A percentile compares a stretch with the other conserved stretches of the same genome.
phyloP scores from a whole-genome alignment of 768 basidiomycete genomes.

The Punctularia strigosozonata region DNA sequence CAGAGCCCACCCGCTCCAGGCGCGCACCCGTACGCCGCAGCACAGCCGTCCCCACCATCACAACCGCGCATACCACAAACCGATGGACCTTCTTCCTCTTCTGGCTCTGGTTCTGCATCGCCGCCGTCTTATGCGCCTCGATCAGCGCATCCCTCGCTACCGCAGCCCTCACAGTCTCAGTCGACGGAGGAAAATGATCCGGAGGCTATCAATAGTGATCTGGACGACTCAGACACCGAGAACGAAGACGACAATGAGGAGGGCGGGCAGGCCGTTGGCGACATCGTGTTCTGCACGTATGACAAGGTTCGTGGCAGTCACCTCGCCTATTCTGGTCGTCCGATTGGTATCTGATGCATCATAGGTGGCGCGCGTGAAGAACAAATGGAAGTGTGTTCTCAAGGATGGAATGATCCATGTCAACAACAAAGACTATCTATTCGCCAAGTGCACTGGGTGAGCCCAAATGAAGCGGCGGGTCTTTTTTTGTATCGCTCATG shows the following conservation, averaged over 20 bases:
- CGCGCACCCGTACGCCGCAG: slow-evolving; percentile 1
- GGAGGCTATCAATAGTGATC: slow-evolving; percentile 92
- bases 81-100: slow-evolving; percentile 63
- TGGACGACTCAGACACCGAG: slow-evolving; percentile 91
- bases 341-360: slow-evolving; percentile 2
- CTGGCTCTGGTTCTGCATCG: slow-evolving; percentile 60
- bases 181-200: slow-evolving; percentile 35
- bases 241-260: slow-evolving; percentile 78
- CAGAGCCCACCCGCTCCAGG: slow-evolving; percentile 1
- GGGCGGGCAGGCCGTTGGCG: slow-evolving; percentile 60
- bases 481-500: not conserved
- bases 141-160: slow-evolving; percentile 62
- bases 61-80: slow-evolving; percentile 53
- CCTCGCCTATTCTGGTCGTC: slow-evolving; percentile 2
- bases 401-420: slow-evolving; percentile 98
- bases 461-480: not conserved
- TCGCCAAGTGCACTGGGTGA: slow-evolving; percentile 93
- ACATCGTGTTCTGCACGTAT: slow-evolving; percentile 97
- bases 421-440: slow-evolving; percentile 95
- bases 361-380: slow-evolving; percentile 97
- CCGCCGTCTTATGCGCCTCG: slow-evolving; percentile 63
- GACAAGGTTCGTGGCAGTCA: slow-evolving; percentile 62
- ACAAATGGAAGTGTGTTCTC: slow-evolving; percentile 98
- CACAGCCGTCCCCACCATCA: slow-evolving; percentile 1
- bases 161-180: slow-evolving; percentile 38